Evolutionary conservation across 2,329 filamentous ascomycete genomes (phyloP).

Genomic region (Fusarium poae): DNA sequence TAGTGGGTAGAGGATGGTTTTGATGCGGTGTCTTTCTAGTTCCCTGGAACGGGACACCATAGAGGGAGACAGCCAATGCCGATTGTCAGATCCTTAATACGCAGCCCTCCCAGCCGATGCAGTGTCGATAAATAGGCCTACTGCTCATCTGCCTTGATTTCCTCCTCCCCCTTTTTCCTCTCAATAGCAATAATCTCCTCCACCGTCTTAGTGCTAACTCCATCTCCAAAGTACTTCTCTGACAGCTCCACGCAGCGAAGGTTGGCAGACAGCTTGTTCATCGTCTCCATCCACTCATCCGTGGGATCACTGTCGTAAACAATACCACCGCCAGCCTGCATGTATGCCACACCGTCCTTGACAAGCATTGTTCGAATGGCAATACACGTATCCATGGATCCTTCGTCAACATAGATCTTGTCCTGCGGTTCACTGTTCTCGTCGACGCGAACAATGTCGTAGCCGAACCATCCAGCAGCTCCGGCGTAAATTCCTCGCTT

Average conservation of each 20-base stretch:
- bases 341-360: slow-evolving; percentile 90
- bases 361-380: slow-evolving; percentile 92
- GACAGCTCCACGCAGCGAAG: slow-evolving; percentile 49
- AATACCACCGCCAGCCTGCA: slow-evolving; percentile 91
- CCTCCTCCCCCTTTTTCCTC: slow-evolving; percentile 48
- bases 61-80: too few relatives aligned
- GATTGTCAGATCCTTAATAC: too few relatives aligned
- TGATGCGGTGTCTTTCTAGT: too few relatives aligned
- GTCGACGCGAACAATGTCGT: slow-evolving; percentile 75
- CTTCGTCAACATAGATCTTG: slow-evolving; percentile 65
- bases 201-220: slow-evolving; percentile 45
- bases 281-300: slow-evolving; percentile 93
- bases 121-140: not conserved
- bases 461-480: slow-evolving; percentile 97
- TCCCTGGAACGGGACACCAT: too few relatives aligned
- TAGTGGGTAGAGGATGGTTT: too few relatives aligned
- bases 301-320: slow-evolving; percentile 94
- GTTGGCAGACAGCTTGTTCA: slow-evolving; percentile 84
- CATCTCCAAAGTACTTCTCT: slow-evolving; percentile 47
- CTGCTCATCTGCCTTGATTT: slow-evolving; percentile 39
- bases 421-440: slow-evolving; percentile 60
- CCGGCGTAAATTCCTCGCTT: slow-evolving; percentile 96
- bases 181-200: slow-evolving; percentile 48
- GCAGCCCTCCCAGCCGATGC: too few relatives aligned
- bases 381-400: slow-evolving; percentile 90